Percentiles rank a stretch among this genome's conserved stretches.
Evolutionary conservation across 2,329 filamentous ascomycete genomes (phyloP).

Genomic region (Arthrobotrys megalospora): DNA sequence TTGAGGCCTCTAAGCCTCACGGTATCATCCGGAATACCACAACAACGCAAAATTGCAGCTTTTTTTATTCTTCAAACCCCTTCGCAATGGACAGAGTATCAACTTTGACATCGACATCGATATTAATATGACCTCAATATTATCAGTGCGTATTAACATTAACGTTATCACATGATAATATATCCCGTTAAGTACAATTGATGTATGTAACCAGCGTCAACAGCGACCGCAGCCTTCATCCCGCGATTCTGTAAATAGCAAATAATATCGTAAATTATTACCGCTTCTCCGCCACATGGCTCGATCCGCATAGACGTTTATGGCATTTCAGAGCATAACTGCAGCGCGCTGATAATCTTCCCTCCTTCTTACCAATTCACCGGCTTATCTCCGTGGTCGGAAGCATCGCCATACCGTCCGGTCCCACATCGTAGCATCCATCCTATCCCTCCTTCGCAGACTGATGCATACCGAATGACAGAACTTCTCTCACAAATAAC

Average conservation of each 20-base stretch:
- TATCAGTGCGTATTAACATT: too few relatives aligned
- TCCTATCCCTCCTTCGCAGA: not conserved
- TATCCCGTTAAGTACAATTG: not conserved
- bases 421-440: not conserved
- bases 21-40: conserved; percentile 33
- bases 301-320: conserved; percentile 3
- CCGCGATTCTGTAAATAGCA: conserved; percentile 8
- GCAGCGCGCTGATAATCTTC: not conserved
- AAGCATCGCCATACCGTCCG: not conserved
- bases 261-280: conserved; percentile 1
- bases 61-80: not conserved
- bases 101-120: conserved; percentile 1
- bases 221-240: too few relatives aligned
- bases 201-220: not conserved
- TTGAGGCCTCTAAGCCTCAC: conserved; percentile 43
- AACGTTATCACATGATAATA: not conserved
- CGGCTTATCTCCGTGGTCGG: not conserved
- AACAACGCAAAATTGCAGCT: conserved; percentile 30
- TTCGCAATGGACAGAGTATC: conserved; percentile 10
- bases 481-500: not conserved
- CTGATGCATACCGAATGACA: not conserved
- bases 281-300: conserved; percentile 2
- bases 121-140: not conserved
- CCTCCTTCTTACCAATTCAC: not conserved
- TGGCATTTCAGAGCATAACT: not conserved